These are phyloP conservation scores for Scutellaria barbata DNA, from an alignment of 257 asterid species.

Conservation along the genomic window DNA sequence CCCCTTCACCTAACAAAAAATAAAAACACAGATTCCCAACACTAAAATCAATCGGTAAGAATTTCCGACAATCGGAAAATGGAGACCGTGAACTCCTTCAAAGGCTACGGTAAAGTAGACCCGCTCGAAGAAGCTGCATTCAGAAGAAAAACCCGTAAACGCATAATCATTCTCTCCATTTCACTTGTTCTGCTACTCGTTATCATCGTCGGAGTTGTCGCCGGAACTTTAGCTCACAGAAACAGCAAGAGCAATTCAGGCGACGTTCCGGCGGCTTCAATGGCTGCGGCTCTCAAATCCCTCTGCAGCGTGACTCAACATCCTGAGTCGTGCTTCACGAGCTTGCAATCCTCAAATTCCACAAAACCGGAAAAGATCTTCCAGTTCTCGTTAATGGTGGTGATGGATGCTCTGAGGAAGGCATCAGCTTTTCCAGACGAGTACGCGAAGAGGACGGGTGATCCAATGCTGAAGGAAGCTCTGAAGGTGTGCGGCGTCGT, in stretches of 20 bases:
- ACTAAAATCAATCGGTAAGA: too few species aligned
- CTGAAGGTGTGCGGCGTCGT: conserved; percentile 52
- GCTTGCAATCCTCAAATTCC: conserved; percentile 47
- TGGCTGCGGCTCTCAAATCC: conserved; percentile 54
- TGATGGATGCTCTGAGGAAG: conserved; percentile 42
- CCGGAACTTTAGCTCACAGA: conserved; percentile 56
- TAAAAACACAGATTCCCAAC: too few species aligned
- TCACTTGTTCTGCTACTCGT: conserved; percentile 46
- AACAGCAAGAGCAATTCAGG: conserved; percentile 31
- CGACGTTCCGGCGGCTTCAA: conserved; percentile 23
- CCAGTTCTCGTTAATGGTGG: conserved; percentile 52
- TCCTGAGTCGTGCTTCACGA: conserved; percentile 53
- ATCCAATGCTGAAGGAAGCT: conserved; percentile 52
- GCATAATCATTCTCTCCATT: conserved; percentile 50
- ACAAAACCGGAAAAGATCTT: conserved; percentile 68
- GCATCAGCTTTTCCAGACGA: conserved; percentile 42
- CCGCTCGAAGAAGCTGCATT: conserved; percentile 59
- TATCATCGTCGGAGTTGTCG: conserved; percentile 58
- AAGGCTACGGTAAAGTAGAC: conserved; percentile 85
- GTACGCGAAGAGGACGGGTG: conserved; percentile 39
- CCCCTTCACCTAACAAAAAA: too few species aligned
- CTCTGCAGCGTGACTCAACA: conserved; percentile 65
- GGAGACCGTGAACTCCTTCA: conserved; percentile 75
- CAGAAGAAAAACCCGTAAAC: conserved; percentile 63
- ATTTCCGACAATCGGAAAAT: conserved; percentile 33